Evolutionary conservation across 371 early-diverging fungal genomes (phyloP).

Genomic region (Ordospora colligata): DNA sequence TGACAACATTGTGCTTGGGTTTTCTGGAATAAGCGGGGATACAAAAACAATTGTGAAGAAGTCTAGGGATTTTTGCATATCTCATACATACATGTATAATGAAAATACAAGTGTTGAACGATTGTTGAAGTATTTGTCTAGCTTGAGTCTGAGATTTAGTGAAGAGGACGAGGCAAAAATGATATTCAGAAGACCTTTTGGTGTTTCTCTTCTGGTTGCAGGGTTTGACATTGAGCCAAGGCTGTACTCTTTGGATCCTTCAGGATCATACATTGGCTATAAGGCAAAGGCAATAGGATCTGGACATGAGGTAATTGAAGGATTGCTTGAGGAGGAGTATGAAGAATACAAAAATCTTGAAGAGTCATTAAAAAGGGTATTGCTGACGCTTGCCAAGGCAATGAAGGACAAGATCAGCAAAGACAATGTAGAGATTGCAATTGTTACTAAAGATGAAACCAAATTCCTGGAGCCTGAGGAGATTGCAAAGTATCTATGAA

Average conservation of each 20-base stretch:
- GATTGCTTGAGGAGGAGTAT: slow-evolving; percentile 78
- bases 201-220: slow-evolving; percentile 89
- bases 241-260: slow-evolving; percentile 88
- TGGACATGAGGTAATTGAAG: slow-evolving; percentile 92
- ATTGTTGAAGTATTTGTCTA: slow-evolving; percentile 51
- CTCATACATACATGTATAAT: slow-evolving; percentile 51
- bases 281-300: slow-evolving; percentile 91
- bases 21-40: slow-evolving; percentile 60
- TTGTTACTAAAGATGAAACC: slow-evolving; percentile 63
- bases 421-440: slow-evolving; percentile 83
- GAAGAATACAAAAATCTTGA: slow-evolving; percentile 68
- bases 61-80: slow-evolving; percentile 45
- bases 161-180: slow-evolving; percentile 55
- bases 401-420: slow-evolving; percentile 96
- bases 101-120: slow-evolving; percentile 52
- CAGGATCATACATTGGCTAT: slow-evolving; percentile 79
- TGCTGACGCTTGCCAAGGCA: slow-evolving; percentile 90
- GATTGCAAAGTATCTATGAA: slow-evolving; percentile 35
- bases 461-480: slow-evolving; percentile 46
- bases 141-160: slow-evolving; percentile 57
- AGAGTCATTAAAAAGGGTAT: slow-evolving; percentile 75
- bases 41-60: slow-evolving; percentile 55
- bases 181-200: slow-evolving; percentile 75
- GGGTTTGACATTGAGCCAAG: slow-evolving; percentile 91
- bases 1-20: slow-evolving; percentile 53